Base-by-base conservation (phyloP, 2,329 filamentous ascomycete genomes). In the Trichoderma brevicompactum region DNA sequence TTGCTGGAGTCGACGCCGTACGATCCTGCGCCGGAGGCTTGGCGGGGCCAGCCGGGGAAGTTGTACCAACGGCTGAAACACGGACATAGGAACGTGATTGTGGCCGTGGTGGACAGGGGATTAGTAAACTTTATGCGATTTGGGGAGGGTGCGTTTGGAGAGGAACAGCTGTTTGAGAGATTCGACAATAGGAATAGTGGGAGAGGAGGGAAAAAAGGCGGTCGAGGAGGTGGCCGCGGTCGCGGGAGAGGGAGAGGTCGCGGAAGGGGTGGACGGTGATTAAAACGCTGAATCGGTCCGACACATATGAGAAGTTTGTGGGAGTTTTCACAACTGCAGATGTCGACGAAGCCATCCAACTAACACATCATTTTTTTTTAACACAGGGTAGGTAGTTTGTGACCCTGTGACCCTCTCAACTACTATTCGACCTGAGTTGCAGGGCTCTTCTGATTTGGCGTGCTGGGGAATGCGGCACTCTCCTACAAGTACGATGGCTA, bases 21-120 rank as follows among this genome's bases (percentile, higher is more conserved):
- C 68, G 85, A 89, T 66, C 86, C 88, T 1, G 89, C 86, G 8
- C 71, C 70, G 5, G 69, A 73, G 59, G 69, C 71, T 3, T 74
- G 73, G 72, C 74, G 75, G 43, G 68, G 75, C 52, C 50, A 54
- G 2, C 82, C 77, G 74, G 86, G 73, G 72, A 81, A 74, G 74
- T 77, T 94, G 69, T 95, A 96, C 74, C 86, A 89, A 72, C 87
- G 91, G 66, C 79, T 98, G 68, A 94, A 93, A 77, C 88, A 96
- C 72, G 95, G 93, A 1, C 88, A 90, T 75, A 86, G 92, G 69
- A 95, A 92, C 76, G 91, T 95, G 38, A 82, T 97, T 40, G 76
- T 99, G 28, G 95, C 94, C 0, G 86, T 98, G 2, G 93, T 97
- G 40, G 95, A 98, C 75, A 86, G 92, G 68, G 95, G 95, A 0